Evolutionary conservation across 495 filamentous ascomycete genomes (phyloP).

Genomic region (Cairneyella variabilis): DNA sequence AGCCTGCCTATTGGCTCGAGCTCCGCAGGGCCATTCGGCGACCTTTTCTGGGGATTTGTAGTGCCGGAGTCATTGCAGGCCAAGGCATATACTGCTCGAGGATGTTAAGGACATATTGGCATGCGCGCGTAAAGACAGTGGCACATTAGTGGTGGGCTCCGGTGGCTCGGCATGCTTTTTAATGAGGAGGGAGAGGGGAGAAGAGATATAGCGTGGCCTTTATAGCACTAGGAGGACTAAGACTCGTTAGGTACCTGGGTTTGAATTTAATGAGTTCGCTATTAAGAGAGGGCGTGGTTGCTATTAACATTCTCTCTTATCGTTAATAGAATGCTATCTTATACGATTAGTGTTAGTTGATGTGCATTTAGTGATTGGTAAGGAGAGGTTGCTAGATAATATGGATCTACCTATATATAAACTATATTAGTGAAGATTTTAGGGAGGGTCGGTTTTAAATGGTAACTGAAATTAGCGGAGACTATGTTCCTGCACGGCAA

Average conservation of each 20-base stretch:
- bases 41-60: neutral
- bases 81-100: neutral
- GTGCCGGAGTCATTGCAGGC: neutral
- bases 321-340: neutral
- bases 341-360: neutral
- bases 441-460: neutral
- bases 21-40: neutral
- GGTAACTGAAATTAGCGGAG: no score
- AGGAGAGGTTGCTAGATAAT: neutral
- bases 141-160: no score
- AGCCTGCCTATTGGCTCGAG: neutral
- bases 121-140: no score
- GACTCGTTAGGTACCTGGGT: neutral
- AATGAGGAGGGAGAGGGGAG: no score
- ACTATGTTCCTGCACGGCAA: no score
- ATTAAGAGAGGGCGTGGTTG: neutral
- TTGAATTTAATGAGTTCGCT: neutral
- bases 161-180: neutral
- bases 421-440: neutral
- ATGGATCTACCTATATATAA: neutral
- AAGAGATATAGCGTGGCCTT: neutral
- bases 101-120: neutral
- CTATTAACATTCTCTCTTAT: no score
- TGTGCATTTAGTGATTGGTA: neutral
- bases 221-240: no score